Conservation (phyloP, 768 basidiomycete species). For the Mycena chlorophos region DNA sequence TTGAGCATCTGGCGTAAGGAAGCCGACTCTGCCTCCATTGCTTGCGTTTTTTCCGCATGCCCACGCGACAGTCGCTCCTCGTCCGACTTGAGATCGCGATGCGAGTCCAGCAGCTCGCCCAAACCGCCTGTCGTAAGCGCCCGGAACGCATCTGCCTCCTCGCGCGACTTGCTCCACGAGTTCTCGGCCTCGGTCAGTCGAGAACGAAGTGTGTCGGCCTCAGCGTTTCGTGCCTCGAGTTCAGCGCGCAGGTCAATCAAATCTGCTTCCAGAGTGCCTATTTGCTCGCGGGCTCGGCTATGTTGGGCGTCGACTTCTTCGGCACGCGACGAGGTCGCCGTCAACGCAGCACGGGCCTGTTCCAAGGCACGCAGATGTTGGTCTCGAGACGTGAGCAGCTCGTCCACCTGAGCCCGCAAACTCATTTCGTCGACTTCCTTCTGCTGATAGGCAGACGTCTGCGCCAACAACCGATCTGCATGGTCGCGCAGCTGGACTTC, state of each 20-base stretch:
- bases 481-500: slow-evolving; percentile 76
- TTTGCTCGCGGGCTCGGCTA: slow-evolving; percentile 67
- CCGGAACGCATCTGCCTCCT: slow-evolving; percentile 89
- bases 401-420: slow-evolving; percentile 67
- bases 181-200: slow-evolving; percentile 82
- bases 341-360: slow-evolving; percentile 76
- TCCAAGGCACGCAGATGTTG: slow-evolving; percentile 88
- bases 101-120: slow-evolving; percentile 84
- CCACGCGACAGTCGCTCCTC: slow-evolving; percentile 76
- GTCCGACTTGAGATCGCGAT: slow-evolving; percentile 80
- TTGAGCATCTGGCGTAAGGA: slow-evolving; percentile 80
- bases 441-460: slow-evolving; percentile 74
- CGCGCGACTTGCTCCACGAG: slow-evolving; percentile 87
- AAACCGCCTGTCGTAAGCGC: slow-evolving; percentile 84
- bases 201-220: slow-evolving; percentile 67
- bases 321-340: slow-evolving; percentile 72
- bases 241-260: slow-evolving; percentile 79
- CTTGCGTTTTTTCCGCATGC: slow-evolving; percentile 79
- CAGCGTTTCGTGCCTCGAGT: slow-evolving; percentile 70
- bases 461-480: slow-evolving; percentile 67
- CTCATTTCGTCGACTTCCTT: slow-evolving; percentile 75
- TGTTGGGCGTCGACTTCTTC: slow-evolving; percentile 78
- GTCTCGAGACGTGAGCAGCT: slow-evolving; percentile 68
- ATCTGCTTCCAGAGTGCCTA: slow-evolving; percentile 71
- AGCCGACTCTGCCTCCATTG: slow-evolving; percentile 73